A percentile compares a stretch with the other conserved stretches of the same genome.
phyloP scores from a whole-genome alignment of 2,329 filamentous ascomycete species.

The Colletotrichum costaricense region DNA sequence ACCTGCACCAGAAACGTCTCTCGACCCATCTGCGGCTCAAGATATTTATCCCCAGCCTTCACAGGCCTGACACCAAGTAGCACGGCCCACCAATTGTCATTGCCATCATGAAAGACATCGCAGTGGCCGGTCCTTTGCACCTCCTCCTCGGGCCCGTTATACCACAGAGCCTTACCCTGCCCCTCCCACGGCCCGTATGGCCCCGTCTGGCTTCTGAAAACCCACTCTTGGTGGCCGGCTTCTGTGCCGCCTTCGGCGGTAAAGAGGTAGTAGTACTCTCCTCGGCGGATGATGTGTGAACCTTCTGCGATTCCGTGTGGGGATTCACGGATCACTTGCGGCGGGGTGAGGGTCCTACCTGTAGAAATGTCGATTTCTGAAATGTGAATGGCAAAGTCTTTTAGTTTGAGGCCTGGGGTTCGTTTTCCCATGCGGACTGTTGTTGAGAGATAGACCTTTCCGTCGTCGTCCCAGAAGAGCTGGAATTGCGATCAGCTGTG shows the following conservation, averaged over 20 bases:
- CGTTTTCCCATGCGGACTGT: conserved; percentile 49
- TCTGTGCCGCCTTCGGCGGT: conserved; percentile 56
- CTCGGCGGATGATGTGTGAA: conserved; percentile 50
- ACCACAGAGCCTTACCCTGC: conserved; percentile 56
- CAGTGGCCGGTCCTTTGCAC: conserved; percentile 63
- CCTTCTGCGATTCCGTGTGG: conserved; percentile 55
- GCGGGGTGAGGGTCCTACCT: conserved; percentile 51
- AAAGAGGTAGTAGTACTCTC: conserved; percentile 51
- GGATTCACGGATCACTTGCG: conserved; percentile 49
- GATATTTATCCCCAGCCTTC: conserved; percentile 41
- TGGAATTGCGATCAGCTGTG: conserved; percentile 1
- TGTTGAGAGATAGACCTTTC: conserved; percentile 60
- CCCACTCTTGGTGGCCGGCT: conserved; percentile 63
- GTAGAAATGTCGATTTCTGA: conserved; percentile 55
- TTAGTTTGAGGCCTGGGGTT: conserved; percentile 51
- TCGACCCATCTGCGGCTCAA: conserved; percentile 55
- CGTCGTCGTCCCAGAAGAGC: conserved; percentile 62
- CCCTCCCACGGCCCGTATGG: conserved; percentile 63
- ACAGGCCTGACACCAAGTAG: conserved; percentile 57
- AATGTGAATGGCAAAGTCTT: conserved; percentile 64
- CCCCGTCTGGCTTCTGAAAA: conserved; percentile 55
- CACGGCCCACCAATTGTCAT: conserved; percentile 60
- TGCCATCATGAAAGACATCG: conserved; percentile 57
- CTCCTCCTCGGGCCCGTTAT: conserved; percentile 58
- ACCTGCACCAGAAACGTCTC: conserved; percentile 63